These are phyloP conservation scores for Fibroporia radiculosa DNA, from an alignment of 768 basidiomycete species.

Conservation along the genomic window DNA sequence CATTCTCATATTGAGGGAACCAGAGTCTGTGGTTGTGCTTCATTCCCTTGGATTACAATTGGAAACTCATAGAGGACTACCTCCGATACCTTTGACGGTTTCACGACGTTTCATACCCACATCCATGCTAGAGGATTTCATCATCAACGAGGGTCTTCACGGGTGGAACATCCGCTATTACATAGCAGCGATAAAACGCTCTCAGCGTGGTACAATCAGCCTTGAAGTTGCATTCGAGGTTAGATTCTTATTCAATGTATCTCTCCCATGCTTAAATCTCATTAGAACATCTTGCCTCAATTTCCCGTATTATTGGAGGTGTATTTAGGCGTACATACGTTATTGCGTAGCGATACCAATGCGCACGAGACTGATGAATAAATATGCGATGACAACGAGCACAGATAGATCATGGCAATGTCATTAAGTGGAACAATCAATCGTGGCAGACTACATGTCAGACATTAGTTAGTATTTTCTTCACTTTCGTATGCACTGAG, in stretches of 20 bases:
- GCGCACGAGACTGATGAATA: neutral
- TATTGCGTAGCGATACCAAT: constrained; percentile 21
- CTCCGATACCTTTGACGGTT: constrained; percentile 23
- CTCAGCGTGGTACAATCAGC: constrained; percentile 20
- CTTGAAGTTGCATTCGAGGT: constrained; percentile 61
- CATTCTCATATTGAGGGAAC: neutral
- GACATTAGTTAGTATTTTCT: constrained; percentile 31
- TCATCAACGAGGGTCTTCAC: constrained; percentile 68
- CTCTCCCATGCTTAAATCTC: neutral
- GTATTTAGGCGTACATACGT: constrained; percentile 52
- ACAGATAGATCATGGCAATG: neutral
- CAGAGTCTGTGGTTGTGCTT: constrained; percentile 66
- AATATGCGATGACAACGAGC: neutral
- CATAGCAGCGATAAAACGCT: constrained; percentile 39
- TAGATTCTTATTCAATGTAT: constrained; percentile 11
- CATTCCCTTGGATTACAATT: constrained; percentile 68
- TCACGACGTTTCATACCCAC: constrained; percentile 55
- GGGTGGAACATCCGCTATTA: constrained; percentile 72
- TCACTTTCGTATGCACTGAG: constrained; percentile 81
- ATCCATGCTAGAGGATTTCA: constrained; percentile 43
- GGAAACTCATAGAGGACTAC: constrained; percentile 59
- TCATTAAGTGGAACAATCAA: neutral
- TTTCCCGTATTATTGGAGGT: constrained; percentile 53
- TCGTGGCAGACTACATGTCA: neutral
- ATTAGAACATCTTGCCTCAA: constrained; percentile 58